Evolutionary conservation across 805 yeast genomes (phyloP).

Genomic region (Monosporozyma yasuniensis): DNA sequence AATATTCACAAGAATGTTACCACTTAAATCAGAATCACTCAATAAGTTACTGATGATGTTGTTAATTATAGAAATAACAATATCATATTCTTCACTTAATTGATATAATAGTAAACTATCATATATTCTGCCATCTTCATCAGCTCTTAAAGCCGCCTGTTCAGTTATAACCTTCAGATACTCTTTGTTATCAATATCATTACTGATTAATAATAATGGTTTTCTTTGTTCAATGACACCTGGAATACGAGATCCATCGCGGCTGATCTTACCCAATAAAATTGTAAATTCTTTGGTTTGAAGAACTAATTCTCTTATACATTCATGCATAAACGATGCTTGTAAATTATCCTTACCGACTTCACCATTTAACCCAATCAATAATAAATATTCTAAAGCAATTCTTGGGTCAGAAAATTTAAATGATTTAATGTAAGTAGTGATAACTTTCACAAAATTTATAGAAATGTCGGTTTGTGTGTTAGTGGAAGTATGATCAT

Average conservation of each 20-base stretch:
- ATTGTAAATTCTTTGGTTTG: conserved; percentile 78
- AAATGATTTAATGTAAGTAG: conserved; percentile 74
- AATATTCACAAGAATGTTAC: conserved; percentile 34
- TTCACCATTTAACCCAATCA: conserved; percentile 48
- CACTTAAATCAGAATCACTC: conserved; percentile 59
- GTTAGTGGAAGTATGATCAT: conserved; percentile 9
- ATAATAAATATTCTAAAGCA: conserved; percentile 80
- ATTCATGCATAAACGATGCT: conserved; percentile 57
- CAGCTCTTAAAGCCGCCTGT: conserved; percentile 77
- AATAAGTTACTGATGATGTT: conserved; percentile 70
- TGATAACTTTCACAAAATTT: conserved; percentile 55
- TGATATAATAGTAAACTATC: conserved; percentile 84
- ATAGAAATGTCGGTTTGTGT: conserved; percentile 9
- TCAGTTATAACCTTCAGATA: conserved; percentile 68
- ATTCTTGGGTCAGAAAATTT: conserved; percentile 79
- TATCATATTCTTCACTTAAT: conserved; percentile 77
- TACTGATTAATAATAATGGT: conserved; percentile 47
- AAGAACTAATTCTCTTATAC: conserved; percentile 73
- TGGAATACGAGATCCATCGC: conserved; percentile 66
- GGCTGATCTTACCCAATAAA: conserved; percentile 74
- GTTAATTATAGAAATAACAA: conserved; percentile 68
- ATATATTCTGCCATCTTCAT: conserved; percentile 79
- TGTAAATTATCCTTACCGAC: conserved; percentile 36
- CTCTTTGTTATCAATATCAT: conserved; percentile 44
- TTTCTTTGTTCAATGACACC: conserved; percentile 80